Evolutionary conservation across 768 basidiomycete species (phyloP), one percentile per base, ranked within the genome.

Genomic region (Mycena vitilis): DNA sequence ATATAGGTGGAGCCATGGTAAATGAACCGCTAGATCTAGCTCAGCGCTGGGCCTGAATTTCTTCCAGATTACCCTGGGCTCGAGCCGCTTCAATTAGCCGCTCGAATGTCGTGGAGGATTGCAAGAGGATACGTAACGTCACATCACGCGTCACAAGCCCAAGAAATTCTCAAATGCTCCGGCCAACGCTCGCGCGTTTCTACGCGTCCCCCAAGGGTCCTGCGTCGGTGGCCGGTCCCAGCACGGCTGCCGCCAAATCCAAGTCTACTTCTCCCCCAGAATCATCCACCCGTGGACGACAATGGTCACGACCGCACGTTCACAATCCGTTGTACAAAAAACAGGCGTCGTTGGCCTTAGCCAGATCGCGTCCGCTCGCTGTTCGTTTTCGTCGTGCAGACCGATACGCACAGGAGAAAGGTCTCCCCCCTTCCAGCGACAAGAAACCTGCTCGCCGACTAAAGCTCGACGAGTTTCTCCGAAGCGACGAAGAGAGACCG

Each of bases 321-420:
- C 85, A 68, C 76, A 83, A 23, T 75, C 81, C 36, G 60, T 64
- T 20, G 67, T 78, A n/a, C 82, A 81, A 40, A 76, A 82, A 30
- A 75, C 80, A 55, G 83, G 86, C 44, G 78, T 87, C 42, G 82
- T 77, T 44, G 30, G 91, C 93, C 2, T 83, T 91, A 49, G 91
- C 89, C 36, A 84, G 88, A 10, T 94, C 93, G 0, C 87, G 91
- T 0, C 93, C 93, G 1, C 85, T 89, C 49, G 91, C 91, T 34
- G 92, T 94, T 58, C 89, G 90, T 64, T 83, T 87, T 20, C 91
- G 93, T 60, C 89, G 93, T 63, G 79, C 80, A 63, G 71, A 73
- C 52, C 69, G 71, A n/a, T 65, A 69, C 55, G 71, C 79, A 78
- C 68, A 90, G 87, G 78, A 81, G 81, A 70, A 80, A 83, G 91